phyloP scores from a whole-genome alignment of 345 rosid genomes.

The Euphorbia lathyris region DNA sequence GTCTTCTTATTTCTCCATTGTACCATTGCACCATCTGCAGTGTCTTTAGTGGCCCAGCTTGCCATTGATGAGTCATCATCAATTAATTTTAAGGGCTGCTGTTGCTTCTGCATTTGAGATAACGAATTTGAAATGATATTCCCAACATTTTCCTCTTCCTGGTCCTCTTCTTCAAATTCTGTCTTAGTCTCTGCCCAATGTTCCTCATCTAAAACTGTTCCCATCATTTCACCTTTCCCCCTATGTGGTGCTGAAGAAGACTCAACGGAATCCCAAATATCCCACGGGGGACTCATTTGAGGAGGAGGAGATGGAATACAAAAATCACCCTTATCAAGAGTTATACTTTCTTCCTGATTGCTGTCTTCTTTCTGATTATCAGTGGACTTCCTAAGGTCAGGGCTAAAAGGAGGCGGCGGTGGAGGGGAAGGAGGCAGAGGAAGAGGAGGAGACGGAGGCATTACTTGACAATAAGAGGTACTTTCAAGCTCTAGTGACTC shows the following conservation, averaged over 20 bases:
- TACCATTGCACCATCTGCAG: constrained; percentile 35
- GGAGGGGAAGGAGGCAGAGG: constrained; percentile 68
- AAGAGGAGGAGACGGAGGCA: constrained; percentile 48
- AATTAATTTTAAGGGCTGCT: constrained; percentile 12
- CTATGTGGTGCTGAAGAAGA: constrained; percentile 23
- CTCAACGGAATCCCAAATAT: constrained; percentile 48
- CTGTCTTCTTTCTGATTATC: constrained; percentile 28
- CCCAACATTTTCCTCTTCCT: constrained; percentile 36
- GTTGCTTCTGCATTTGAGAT: constrained; percentile 34
- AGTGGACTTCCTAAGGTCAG: constrained; percentile 38
- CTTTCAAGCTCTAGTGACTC: constrained; percentile 67
- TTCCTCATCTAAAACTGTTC: constrained; percentile 48
- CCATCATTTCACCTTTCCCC: constrained; percentile 31
- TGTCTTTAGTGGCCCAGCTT: constrained; percentile 54
- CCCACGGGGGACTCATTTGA: constrained; percentile 44
- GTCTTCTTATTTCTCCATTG: constrained; percentile 52
- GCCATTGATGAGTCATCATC: constrained; percentile 54
- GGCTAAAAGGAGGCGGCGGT: constrained; percentile 69
- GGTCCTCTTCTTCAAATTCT: constrained; percentile 65
- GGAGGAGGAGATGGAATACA: constrained; percentile 44
- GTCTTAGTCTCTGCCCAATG: constrained; percentile 65
- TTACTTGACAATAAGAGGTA: constrained; percentile 31
- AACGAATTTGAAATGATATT: constrained; percentile 23
- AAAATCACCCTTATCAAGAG: constrained; percentile 32
- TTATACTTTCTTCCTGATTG: constrained; percentile 40